phyloP scores from a whole-genome alignment of 1,284 basidiomycete species.

The Fomitopsis schrenkii region DNA sequence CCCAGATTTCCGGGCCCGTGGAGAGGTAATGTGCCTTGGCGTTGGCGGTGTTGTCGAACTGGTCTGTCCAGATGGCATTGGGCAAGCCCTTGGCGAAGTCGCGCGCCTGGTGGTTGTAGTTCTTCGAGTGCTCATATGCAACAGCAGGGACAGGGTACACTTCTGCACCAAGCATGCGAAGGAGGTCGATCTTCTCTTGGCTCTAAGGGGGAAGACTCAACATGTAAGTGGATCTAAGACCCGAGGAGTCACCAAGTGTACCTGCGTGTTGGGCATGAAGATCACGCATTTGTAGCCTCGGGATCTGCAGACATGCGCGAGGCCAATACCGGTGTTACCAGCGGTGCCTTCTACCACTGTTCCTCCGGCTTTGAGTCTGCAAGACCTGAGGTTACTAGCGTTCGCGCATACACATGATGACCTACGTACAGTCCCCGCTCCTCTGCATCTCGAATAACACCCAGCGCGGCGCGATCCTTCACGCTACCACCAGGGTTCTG shows the following conservation, averaged over 20 bases:
- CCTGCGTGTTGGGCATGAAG: slow-evolving; percentile 98
- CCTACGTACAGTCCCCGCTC: slow-evolving; percentile 66
- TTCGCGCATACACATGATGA: background rate
- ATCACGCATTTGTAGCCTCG: slow-evolving; percentile 98
- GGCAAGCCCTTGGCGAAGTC: slow-evolving; percentile 79
- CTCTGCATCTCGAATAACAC: slow-evolving; percentile 88
- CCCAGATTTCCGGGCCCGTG: slow-evolving; percentile 97
- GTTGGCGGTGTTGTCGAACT: slow-evolving; percentile 96
- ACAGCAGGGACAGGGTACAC: slow-evolving; percentile 96
- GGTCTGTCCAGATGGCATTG: slow-evolving; percentile 99
- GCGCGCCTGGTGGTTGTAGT: slow-evolving; percentile 98
- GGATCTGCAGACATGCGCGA: slow-evolving; percentile 92
- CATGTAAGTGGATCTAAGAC: slow-evolving; percentile 7
- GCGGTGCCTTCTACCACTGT: slow-evolving; percentile 98
- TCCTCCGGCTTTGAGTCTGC: slow-evolving; percentile 84
- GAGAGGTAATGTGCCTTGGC: slow-evolving; percentile 85
- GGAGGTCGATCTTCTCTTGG: slow-evolving; percentile 97
- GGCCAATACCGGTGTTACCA: slow-evolving; percentile 97
- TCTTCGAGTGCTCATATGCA: slow-evolving; percentile 91
- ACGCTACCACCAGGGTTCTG: slow-evolving; percentile 99
- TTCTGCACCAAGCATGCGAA: slow-evolving; percentile 96
- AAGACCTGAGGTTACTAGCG: background rate
- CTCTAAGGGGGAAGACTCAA: slow-evolving; percentile 44
- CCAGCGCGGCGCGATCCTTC: slow-evolving; percentile 96
- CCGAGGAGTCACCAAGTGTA: slow-evolving; percentile 20